These are phyloP conservation scores for Cylindrotheca closterium DNA, from an alignment of 108 stramenopile genomes.

Conservation along the genomic window DNA sequence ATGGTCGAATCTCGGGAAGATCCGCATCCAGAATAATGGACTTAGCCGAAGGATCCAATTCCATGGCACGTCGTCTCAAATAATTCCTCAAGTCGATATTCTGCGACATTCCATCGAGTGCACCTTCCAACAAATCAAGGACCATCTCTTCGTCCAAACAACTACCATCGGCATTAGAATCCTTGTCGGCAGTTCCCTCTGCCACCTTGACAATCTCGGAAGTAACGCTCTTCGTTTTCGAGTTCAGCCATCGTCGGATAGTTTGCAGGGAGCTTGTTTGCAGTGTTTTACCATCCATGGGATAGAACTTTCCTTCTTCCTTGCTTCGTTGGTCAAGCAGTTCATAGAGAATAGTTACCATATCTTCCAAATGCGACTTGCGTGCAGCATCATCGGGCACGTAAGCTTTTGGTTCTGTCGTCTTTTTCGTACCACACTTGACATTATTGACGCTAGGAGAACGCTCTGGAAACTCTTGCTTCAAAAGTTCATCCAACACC, in stretches of 20 bases:
- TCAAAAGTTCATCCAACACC: not conserved
- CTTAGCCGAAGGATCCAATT: slow-evolving; percentile 11
- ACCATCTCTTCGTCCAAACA: slow-evolving; percentile 16
- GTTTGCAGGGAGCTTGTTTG: not conserved
- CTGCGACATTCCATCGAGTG: slow-evolving; percentile 7
- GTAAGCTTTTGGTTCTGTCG: too few relatives aligned
- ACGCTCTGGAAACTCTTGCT: not conserved
- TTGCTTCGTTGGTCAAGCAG: not conserved
- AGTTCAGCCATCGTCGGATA: not conserved
- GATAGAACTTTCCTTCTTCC: not conserved
- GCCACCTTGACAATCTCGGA: not conserved
- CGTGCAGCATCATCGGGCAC: slow-evolving; percentile 12
- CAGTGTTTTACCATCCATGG: not conserved
- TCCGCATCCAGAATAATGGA: slow-evolving; percentile 37
- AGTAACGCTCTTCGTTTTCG: not conserved
- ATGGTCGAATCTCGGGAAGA: slow-evolving; percentile 7
- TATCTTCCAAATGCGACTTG: slow-evolving; percentile 3
- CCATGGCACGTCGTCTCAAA: slow-evolving; percentile 14
- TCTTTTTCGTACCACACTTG: not conserved
- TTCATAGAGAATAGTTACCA: not conserved
- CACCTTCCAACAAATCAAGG: slow-evolving; percentile 12
- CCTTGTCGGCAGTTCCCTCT: not conserved
- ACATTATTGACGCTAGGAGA: not conserved
- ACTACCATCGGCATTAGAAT: not conserved
- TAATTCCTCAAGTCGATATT: slow-evolving; percentile 19